A percentile compares a stretch with the other conserved stretches of the same genome.
These are phyloP conservation scores for Stygiomarasmius scandens DNA, from an alignment of 1,284 basidiomycete species.

Conservation along the genomic window DNA sequence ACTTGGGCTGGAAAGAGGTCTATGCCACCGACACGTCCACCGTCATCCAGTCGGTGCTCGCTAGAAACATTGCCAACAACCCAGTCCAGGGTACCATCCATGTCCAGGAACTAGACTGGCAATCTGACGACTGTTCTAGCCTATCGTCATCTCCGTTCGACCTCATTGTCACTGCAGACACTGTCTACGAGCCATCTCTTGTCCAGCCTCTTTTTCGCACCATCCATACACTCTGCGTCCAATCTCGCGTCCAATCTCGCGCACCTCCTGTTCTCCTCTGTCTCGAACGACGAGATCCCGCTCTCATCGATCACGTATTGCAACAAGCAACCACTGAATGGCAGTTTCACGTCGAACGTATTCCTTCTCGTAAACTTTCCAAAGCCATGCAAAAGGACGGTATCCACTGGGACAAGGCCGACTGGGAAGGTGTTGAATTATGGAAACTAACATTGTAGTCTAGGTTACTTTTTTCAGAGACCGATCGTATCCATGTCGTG, in stretches of 20 bases:
- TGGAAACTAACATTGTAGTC: slow-evolving; percentile 8
- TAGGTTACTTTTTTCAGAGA: slow-evolving; percentile 39
- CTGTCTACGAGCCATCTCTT: slow-evolving; percentile 72
- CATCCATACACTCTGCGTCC: slow-evolving; percentile 53
- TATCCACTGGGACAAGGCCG: background rate
- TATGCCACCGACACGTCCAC: slow-evolving; percentile 78
- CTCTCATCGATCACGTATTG: slow-evolving; percentile 62
- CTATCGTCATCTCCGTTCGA: no score
- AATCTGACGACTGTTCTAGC: no score
- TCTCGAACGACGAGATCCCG: slow-evolving; percentile 78
- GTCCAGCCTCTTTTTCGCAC: slow-evolving; percentile 72
- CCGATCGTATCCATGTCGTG: slow-evolving; percentile 74
- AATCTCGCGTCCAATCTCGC: slow-evolving; percentile 32
- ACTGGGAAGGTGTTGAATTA: slow-evolving; percentile 13
- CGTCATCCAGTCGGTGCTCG: slow-evolving; percentile 70
- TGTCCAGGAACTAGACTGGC: slow-evolving; percentile 71
- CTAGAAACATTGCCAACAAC: slow-evolving; percentile 64
- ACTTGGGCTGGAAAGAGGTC: slow-evolving; percentile 71
- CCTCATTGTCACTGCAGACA: slow-evolving; percentile 85
- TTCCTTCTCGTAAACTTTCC: slow-evolving; percentile 60
- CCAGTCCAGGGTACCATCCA: slow-evolving; percentile 45
- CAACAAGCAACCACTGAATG: slow-evolving; percentile 39
- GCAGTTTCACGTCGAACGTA: slow-evolving; percentile 59
- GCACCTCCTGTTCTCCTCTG: slow-evolving; percentile 65
- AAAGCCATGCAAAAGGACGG: slow-evolving; percentile 9